Evolutionary conservation across 2,329 filamentous ascomycete genomes (phyloP).

Genomic region (Aspergillus sp.): DNA sequence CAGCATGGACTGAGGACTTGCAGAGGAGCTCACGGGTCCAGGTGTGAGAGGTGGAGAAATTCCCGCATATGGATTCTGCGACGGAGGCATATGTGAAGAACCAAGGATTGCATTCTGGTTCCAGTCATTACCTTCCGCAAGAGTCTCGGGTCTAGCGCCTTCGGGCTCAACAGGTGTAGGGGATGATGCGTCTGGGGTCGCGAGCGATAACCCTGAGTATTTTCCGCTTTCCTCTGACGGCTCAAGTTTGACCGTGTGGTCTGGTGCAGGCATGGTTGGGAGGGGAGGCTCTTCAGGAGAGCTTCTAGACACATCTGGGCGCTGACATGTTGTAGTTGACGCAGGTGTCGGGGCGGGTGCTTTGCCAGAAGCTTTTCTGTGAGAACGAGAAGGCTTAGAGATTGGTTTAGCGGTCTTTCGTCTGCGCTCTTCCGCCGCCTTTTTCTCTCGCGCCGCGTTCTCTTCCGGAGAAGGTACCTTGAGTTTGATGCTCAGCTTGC

Average conservation of each 20-base stretch:
- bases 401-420: constrained; percentile 31
- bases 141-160: background rate
- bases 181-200: constrained; percentile 13
- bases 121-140: constrained; percentile 11
- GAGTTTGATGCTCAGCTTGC: constrained; percentile 60
- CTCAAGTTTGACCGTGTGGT: background rate
- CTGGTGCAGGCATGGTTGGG: constrained; percentile 1
- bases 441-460: constrained; percentile 57
- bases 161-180: constrained; percentile 6
- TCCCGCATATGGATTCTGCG: constrained; percentile 9
- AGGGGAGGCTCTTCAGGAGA: constrained; percentile 8
- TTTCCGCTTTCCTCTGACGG: background rate
- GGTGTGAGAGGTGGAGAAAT: constrained; percentile 34
- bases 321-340: constrained; percentile 15
- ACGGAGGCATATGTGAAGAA: constrained; percentile 3
- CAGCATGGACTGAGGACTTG: constrained; percentile 27
- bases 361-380: constrained; percentile 37
- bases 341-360: background rate
- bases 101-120: constrained; percentile 1
- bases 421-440: constrained; percentile 46
- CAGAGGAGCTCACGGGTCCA: constrained; percentile 13
- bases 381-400: constrained; percentile 29
- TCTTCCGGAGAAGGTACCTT: constrained; percentile 63
- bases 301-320: constrained; percentile 4
- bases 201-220: background rate